Conservation (phyloP, 2,329 filamentous ascomycete genomes). For the Stachybotrys echinatus region DNA sequence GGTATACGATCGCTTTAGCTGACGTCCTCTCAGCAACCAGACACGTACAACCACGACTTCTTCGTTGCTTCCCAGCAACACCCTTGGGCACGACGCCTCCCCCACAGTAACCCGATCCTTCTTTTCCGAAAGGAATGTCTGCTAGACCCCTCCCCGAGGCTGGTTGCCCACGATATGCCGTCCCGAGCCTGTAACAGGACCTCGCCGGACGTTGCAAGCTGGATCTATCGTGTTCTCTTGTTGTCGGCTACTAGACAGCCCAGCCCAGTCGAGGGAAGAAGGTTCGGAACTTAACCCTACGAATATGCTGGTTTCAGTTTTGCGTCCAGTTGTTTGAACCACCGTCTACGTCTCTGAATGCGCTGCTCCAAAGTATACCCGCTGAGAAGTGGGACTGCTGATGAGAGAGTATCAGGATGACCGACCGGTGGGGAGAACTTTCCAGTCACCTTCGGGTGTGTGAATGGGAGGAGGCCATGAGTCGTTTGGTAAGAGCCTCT, state of each 20-base stretch:
- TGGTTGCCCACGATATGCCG: constrained; percentile 44
- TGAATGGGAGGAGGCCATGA: constrained; percentile 65
- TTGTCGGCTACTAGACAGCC: constrained; percentile 33
- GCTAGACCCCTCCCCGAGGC: constrained; percentile 34
- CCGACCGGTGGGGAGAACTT: constrained; percentile 44
- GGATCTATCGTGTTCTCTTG: constrained; percentile 32
- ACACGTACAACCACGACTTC: constrained; percentile 30
- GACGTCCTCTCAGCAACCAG: background rate
- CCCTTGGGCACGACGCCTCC: constrained; percentile 64
- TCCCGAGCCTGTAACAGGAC: constrained; percentile 57
- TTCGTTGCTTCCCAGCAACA: constrained; percentile 29
- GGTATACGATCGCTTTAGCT: background rate
- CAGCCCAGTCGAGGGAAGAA: constrained; percentile 50
- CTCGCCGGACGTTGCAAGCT: constrained; percentile 40
- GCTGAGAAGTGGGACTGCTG: constrained; percentile 46
- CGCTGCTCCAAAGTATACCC: constrained; percentile 26
- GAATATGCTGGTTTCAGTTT: constrained; percentile 67
- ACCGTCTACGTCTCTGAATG: constrained; percentile 53
- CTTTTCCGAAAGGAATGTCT: constrained; percentile 66
- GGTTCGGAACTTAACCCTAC: constrained; percentile 98
- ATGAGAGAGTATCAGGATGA: constrained; percentile 24
- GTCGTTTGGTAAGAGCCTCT: constrained; percentile 71
- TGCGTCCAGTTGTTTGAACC: constrained; percentile 66
- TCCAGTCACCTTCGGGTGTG: constrained; percentile 53
- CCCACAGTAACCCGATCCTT: constrained; percentile 71